phyloP scores from a whole-genome alignment of 1,139 yeast genomes.

The Nakaseomyces kungkrabaensis region DNA sequence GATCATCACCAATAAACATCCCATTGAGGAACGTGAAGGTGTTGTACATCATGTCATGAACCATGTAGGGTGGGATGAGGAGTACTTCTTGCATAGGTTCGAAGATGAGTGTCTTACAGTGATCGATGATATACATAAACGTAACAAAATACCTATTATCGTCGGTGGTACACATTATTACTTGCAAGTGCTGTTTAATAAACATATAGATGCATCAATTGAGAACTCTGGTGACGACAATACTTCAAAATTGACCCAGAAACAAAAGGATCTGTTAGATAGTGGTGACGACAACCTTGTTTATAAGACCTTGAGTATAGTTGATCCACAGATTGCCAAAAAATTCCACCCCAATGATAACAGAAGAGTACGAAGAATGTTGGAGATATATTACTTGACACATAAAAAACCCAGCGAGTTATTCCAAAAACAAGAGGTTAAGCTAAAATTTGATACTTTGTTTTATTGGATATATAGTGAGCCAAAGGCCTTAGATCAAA shows the following conservation, averaged over 20 bases:
- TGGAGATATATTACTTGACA: slow-evolving; percentile 67
- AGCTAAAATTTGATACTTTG: slow-evolving; percentile 55
- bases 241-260: slow-evolving; percentile 28
- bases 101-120: slow-evolving; percentile 52
- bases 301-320: slow-evolving; percentile 37
- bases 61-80: slow-evolving; percentile 70
- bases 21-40: slow-evolving; percentile 61
- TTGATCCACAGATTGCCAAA: slow-evolving; percentile 65
- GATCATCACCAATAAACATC: slow-evolving; percentile 86
- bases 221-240: background rate
- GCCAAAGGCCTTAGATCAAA: slow-evolving; percentile 42
- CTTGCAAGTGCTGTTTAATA: slow-evolving; percentile 60
- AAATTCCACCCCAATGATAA: slow-evolving; percentile 91
- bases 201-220: slow-evolving; percentile 17
- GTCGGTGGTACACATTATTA: slow-evolving; percentile 98
- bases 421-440: slow-evolving; percentile 52
- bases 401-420: slow-evolving; percentile 62
- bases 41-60: slow-evolving; percentile 81
- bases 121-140: slow-evolving; percentile 51
- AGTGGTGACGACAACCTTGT: slow-evolving; percentile 48
- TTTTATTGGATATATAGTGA: slow-evolving; percentile 80
- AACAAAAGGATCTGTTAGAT: slow-evolving; percentile 40
- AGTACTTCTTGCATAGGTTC: slow-evolving; percentile 76
- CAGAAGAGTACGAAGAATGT: slow-evolving; percentile 65
- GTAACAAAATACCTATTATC: slow-evolving; percentile 73